phyloP scores from a whole-genome alignment of 2,329 filamentous ascomycete genomes.

The Calonectria ilicicola region DNA sequence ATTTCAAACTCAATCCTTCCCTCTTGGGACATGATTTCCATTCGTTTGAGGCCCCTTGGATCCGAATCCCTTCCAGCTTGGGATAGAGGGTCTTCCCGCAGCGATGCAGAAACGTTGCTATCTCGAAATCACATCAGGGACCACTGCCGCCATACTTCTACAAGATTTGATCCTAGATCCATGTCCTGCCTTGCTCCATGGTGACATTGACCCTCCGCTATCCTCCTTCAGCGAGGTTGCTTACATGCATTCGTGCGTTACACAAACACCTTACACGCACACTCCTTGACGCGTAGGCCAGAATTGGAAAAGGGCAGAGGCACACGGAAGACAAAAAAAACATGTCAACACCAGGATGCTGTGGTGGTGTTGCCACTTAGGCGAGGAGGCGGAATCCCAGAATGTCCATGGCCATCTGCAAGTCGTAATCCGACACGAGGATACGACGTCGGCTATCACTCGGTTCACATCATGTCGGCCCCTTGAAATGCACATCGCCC shows the following conservation, averaged over 20 bases:
- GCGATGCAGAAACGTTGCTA: not conserved
- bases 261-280: not conserved
- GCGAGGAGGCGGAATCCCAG: slow-evolving; percentile 9
- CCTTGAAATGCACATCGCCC: slow-evolving; percentile 15
- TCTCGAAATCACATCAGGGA: slow-evolving; percentile 2
- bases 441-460: slow-evolving; percentile 38
- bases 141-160: slow-evolving; percentile 6
- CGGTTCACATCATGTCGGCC: slow-evolving; percentile 14
- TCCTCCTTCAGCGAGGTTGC: not conserved
- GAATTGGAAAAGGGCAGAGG: not conserved
- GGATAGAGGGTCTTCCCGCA: not conserved
- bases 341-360: slow-evolving; percentile 14
- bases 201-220: not conserved
- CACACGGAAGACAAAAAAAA: not conserved
- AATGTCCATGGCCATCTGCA: slow-evolving; percentile 20
- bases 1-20: not conserved
- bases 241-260: not conserved
- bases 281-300: not conserved
- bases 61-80: not conserved
- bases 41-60: not conserved
- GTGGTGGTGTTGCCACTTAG: slow-evolving; percentile 30
- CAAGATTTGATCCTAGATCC: slow-evolving; percentile 21
- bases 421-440: slow-evolving; percentile 19
- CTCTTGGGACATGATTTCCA: not conserved
- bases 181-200: slow-evolving; percentile 1